These are phyloP conservation scores for Punica granatum DNA, from an alignment of 345 rosid genomes.

Conservation along the genomic window DNA sequence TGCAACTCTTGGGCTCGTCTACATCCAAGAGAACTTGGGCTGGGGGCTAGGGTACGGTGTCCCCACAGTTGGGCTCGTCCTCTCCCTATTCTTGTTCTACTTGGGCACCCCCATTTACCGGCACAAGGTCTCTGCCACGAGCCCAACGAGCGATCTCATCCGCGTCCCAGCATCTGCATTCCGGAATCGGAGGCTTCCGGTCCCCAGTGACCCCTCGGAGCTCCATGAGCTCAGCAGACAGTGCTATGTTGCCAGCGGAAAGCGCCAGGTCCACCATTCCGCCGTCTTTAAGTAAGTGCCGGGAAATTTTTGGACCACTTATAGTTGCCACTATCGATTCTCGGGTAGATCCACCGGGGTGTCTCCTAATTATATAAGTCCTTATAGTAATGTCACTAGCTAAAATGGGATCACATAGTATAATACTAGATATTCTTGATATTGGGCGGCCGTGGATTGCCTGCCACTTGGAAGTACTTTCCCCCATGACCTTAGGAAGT, in stretches of 20 bases:
- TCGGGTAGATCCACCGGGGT: not conserved
- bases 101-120: slow-evolving; percentile 77
- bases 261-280: slow-evolving; percentile 59
- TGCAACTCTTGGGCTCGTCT: slow-evolving; percentile 77
- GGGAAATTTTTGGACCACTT: not conserved
- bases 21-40: slow-evolving; percentile 81
- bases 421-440: not conserved
- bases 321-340: not conserved
- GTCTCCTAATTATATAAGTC: not conserved
- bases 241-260: slow-evolving; percentile 46
- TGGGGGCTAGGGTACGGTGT: slow-evolving; percentile 91
- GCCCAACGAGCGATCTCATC: slow-evolving; percentile 55
- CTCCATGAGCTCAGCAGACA: slow-evolving; percentile 59
- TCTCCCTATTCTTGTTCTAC: slow-evolving; percentile 65
- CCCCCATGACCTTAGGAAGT: not conserved
- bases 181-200: slow-evolving; percentile 42
- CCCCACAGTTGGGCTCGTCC: slow-evolving; percentile 61
- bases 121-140: slow-evolving; percentile 54
- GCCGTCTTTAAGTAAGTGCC: slow-evolving; percentile 46
- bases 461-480: not conserved
- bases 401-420: not conserved
- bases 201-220: slow-evolving; percentile 38
- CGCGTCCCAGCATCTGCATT: slow-evolving; percentile 51
- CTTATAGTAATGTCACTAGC: not conserved
- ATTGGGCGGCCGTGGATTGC: not conserved